Evolutionary conservation across 768 basidiomycete genomes (phyloP).

Genomic region (Chlorophyllum brunneum): DNA sequence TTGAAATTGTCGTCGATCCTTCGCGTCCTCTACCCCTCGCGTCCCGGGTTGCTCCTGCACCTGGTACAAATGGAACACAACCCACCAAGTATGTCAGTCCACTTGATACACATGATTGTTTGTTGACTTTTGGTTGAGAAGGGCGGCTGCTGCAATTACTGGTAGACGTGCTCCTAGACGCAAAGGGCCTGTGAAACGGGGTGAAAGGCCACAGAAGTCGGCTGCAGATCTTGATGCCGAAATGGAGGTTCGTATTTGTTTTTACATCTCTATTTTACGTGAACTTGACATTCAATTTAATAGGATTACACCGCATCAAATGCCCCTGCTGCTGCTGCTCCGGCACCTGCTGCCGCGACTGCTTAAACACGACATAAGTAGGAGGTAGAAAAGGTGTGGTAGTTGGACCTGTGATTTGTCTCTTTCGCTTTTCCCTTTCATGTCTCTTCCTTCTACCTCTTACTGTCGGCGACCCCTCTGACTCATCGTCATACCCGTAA

Average conservation of each 20-base stretch:
- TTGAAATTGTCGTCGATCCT: conserved; percentile 94
- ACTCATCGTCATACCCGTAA: not conserved
- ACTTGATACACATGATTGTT: conserved; percentile 8
- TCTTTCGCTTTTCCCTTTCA: not conserved
- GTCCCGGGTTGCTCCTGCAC: conserved; percentile 80
- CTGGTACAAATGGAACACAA: conserved; percentile 27
- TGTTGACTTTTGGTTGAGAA: conserved; percentile 20
- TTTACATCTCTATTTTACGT: not conserved
- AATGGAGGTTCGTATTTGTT: conserved; percentile 72
- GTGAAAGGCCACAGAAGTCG: conserved; percentile 69
- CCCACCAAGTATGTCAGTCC: conserved; percentile 26
- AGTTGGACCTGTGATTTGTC: not conserved
- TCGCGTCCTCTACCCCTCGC: conserved; percentile 67
- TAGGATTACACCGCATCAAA: conserved; percentile 10
- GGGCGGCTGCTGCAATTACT: conserved; percentile 15
- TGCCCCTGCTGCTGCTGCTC: conserved; percentile 5
- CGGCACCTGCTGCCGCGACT: conserved; percentile 1
- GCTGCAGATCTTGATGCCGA: conserved; percentile 94
- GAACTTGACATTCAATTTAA: not conserved
- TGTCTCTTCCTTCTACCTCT: not conserved
- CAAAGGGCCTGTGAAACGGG: conserved; percentile 44
- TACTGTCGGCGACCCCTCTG: not conserved
- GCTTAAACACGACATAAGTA: not conserved
- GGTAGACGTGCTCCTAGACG: conserved; percentile 41
- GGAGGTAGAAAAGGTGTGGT: not conserved